Conservation (phyloP, 140 eudicot genomes). For the Cichorium intybus region DNA sequence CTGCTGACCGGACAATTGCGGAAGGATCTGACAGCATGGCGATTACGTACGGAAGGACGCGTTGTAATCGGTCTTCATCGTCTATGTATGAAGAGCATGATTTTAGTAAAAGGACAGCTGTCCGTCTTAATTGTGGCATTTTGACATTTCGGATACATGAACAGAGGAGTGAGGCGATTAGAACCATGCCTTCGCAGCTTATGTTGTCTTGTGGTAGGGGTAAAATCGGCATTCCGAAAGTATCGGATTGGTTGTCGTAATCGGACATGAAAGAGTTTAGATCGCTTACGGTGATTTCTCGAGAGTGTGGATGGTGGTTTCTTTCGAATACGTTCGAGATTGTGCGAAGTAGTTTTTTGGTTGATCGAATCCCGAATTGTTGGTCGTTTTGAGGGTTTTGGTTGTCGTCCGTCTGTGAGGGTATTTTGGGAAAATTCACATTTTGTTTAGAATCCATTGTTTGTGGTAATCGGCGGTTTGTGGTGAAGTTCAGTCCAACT, state of each 20-base stretch:
- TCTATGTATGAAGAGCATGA: conserved; percentile 85
- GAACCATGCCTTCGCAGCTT: conserved; percentile 96
- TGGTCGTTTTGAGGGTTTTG: conserved; percentile 38
- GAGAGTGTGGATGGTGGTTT: conserved; percentile 65
- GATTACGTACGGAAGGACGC: conserved; percentile 87
- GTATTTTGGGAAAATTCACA: not conserved
- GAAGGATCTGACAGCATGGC: conserved; percentile 94
- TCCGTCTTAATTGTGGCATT: conserved; percentile 83
- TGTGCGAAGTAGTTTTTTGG: conserved; percentile 56
- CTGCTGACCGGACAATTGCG: conserved; percentile 96
- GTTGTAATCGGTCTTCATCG: conserved; percentile 91
- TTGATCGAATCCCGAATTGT: conserved; percentile 36
- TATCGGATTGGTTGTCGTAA: conserved; percentile 84
- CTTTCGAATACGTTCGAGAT: conserved; percentile 68
- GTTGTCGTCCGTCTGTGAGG: conserved; percentile 23
- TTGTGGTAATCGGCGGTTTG: not conserved
- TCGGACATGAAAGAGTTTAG: conserved; percentile 71
- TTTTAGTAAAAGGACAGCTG: conserved; percentile 70
- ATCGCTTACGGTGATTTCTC: conserved; percentile 64
- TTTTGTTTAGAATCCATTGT: not conserved
- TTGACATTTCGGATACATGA: conserved; percentile 89
- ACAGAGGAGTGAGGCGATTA: conserved; percentile 91
- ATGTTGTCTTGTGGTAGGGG: conserved; percentile 76
- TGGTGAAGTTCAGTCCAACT: conserved; percentile 12
- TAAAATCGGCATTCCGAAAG: conserved; percentile 85